phyloP scores from a whole-genome alignment of 257 asterid genomes.

The Scutellaria galericulata region DNA sequence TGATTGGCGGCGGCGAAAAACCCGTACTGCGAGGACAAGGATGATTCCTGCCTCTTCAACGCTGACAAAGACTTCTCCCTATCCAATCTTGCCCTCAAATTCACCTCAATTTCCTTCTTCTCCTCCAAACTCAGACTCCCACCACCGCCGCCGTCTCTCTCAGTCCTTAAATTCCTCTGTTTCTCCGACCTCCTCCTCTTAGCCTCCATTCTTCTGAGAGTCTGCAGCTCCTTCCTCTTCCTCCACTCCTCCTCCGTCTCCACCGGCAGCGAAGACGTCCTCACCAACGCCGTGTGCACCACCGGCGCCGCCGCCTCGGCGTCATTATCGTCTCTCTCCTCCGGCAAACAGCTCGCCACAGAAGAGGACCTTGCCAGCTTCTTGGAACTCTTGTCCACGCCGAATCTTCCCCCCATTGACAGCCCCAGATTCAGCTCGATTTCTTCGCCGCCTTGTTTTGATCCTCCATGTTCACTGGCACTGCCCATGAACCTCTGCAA shows the following conservation, averaged over 20 bases:
- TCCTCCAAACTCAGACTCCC: conserved; percentile 55
- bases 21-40: conserved; percentile 44
- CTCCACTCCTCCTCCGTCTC: conserved; percentile 96
- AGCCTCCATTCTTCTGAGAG: conserved; percentile 91
- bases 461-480: conserved; percentile 34
- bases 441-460: conserved; percentile 41
- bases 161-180: conserved; percentile 61
- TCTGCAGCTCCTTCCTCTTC: conserved; percentile 90
- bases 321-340: conserved; percentile 61
- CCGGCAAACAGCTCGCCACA: conserved; percentile 72
- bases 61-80: conserved; percentile 57
- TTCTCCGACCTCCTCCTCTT: conserved; percentile 90
- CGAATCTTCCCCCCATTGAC: conserved; percentile 92
- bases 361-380: conserved; percentile 74
- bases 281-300: conserved; percentile 50
- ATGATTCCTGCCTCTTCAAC: conserved; percentile 47
- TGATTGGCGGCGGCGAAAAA: conserved; percentile 36
- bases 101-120: conserved; percentile 65
- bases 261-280: conserved; percentile 86
- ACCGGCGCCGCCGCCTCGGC: conserved; percentile 45
- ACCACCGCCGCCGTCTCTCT: conserved; percentile 44
- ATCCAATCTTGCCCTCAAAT: conserved; percentile 61
- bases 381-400: conserved; percentile 70
- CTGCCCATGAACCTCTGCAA: conserved; percentile 77
- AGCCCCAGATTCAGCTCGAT: conserved; percentile 92